These are phyloP conservation scores for Amniculicola lignicola DNA, from an alignment of 495 filamentous ascomycete species.

Conservation along the genomic window DNA sequence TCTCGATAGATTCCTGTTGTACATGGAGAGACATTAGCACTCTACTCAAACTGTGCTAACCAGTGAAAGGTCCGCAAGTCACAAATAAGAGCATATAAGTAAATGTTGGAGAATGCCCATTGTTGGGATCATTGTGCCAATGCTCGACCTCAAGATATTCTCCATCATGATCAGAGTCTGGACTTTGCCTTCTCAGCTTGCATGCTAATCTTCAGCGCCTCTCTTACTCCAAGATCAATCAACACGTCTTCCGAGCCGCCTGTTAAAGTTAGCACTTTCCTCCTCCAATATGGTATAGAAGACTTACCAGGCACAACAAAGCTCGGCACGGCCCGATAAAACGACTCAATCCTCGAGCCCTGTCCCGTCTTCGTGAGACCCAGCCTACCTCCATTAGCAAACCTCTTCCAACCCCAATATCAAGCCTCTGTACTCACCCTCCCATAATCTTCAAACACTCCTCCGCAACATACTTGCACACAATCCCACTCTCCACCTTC, in stretches of 20 bases:
- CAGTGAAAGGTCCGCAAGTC: no score
- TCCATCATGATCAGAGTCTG: conserved; percentile 11
- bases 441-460: conserved; percentile 35
- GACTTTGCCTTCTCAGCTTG: conserved; percentile 26
- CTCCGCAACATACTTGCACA: conserved; percentile 29
- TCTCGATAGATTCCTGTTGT: no score
- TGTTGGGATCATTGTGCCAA: no score
- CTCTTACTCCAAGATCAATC: conserved; percentile 30
- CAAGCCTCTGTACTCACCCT: conserved; percentile 22
- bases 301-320: conserved; percentile 22
- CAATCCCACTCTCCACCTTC: conserved; percentile 26
- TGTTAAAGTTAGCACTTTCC: neutral
- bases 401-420: no score
- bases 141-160: no score
- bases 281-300: no score
- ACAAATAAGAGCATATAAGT: no score
- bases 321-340: conserved; percentile 19
- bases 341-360: no score
- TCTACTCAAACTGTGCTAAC: no score
- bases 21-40: no score
- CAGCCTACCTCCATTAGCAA: no score
- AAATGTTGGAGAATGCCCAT: no score
- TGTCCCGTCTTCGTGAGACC: conserved; percentile 22
- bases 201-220: conserved; percentile 21
- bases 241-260: conserved; percentile 29